These are phyloP conservation scores for Chaetomium globosum DNA, from an alignment of 2,329 filamentous ascomycete genomes.

Conservation along the genomic window DNA sequence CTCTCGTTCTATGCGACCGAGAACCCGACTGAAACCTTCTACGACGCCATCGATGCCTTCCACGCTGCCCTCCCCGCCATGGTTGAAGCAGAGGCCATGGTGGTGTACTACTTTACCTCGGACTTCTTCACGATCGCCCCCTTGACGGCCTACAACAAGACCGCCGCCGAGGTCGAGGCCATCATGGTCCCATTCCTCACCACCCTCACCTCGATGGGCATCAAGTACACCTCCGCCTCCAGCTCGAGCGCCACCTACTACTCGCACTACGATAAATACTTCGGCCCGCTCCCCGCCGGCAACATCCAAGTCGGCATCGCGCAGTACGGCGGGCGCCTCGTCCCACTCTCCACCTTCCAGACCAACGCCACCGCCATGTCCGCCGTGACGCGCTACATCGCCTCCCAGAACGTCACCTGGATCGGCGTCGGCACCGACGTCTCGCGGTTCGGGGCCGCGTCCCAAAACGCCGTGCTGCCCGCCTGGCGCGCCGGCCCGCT, in stretches of 20 bases:
- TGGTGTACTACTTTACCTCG: constrained; percentile 46
- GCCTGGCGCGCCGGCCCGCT: constrained; percentile 45
- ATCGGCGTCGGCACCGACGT: constrained; percentile 44
- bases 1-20: constrained; percentile 45
- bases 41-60: constrained; percentile 49
- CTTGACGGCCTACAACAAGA: constrained; percentile 53
- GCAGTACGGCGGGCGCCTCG: constrained; percentile 49
- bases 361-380: constrained; percentile 34
- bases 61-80: constrained; percentile 53
- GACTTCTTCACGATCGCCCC: constrained; percentile 51
- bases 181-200: constrained; percentile 52
- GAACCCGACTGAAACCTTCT: constrained; percentile 56
- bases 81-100: constrained; percentile 51
- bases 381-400: constrained; percentile 39
- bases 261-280: constrained; percentile 49
- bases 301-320: constrained; percentile 55
- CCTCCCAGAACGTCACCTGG: constrained; percentile 41
- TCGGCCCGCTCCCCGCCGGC: constrained; percentile 48
- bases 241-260: constrained; percentile 42
- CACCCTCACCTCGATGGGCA: constrained; percentile 44
- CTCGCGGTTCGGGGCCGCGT: constrained; percentile 32
- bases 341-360: constrained; percentile 44
- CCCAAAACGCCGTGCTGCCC: constrained; percentile 44
- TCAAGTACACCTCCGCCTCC: constrained; percentile 36
- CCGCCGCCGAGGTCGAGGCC: constrained; percentile 45